Percentiles rank a stretch among this genome's conserved stretches.
Conservation (phyloP, 2,329 filamentous ascomycete genomes). For the Camptophora hylomeconis region DNA sequence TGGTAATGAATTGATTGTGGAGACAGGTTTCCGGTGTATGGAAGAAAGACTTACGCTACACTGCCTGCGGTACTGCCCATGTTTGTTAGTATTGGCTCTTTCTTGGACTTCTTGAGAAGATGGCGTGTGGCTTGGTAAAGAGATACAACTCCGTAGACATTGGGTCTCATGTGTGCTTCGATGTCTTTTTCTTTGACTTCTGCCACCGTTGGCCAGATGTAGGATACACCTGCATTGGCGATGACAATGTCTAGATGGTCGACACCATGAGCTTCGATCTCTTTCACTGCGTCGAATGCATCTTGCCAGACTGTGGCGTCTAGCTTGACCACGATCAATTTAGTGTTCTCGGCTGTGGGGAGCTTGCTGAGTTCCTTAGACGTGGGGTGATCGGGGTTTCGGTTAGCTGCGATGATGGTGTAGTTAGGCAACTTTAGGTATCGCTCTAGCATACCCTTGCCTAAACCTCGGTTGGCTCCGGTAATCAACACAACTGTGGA, state of each 20-base stretch:
- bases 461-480: conserved; percentile 20
- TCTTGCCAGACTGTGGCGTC: conserved; percentile 20
- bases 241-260: conserved; percentile 24
- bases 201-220: conserved; percentile 19
- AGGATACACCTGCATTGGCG: conserved; percentile 25
- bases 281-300: conserved; percentile 18
- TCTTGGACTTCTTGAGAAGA: conserved; percentile 21
- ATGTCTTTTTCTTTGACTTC: conserved; percentile 20
- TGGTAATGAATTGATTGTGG: conserved; percentile 1
- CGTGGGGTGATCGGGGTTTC: conserved; percentile 19
- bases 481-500: too few relatives aligned
- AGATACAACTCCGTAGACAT: conserved; percentile 21
- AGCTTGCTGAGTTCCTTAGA: conserved; percentile 21
- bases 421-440: conserved; percentile 1
- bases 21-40: conserved; percentile 6
- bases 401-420: conserved; percentile 27
- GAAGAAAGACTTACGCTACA: conserved; percentile 12
- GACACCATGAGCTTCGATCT: conserved; percentile 18
- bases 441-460: conserved; percentile 5
- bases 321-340: conserved; percentile 22
- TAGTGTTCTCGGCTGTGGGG: conserved; percentile 19
- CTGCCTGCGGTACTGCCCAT: conserved; percentile 20
- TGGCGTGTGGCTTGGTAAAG: conserved; percentile 22
- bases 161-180: conserved; percentile 16
- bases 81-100: conserved; percentile 21